These are phyloP conservation scores for Colletotrichum agaves DNA, from an alignment of 2,329 filamentous ascomycete genomes.

Conservation along the genomic window DNA sequence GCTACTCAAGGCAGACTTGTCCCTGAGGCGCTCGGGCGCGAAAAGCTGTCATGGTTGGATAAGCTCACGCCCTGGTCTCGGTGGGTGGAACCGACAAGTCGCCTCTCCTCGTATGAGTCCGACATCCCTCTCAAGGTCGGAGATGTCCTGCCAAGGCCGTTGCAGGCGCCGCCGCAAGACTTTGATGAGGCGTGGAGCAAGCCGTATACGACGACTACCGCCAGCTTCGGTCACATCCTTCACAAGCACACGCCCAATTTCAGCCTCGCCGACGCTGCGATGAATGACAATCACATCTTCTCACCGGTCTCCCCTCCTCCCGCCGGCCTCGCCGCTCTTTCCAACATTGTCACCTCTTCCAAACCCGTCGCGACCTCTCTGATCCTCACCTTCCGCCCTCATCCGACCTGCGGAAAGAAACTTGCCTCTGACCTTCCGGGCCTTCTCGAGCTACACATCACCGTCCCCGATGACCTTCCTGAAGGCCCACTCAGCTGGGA, in stretches of 20 bases:
- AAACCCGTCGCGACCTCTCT: constrained; percentile 45
- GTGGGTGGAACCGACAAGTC: constrained; percentile 37
- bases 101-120: not conserved
- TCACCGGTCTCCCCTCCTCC: constrained; percentile 60
- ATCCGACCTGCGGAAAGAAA: constrained; percentile 1
- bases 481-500: constrained; percentile 38
- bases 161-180: not conserved
- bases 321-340: constrained; percentile 50
- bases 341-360: constrained; percentile 39
- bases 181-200: constrained; percentile 10
- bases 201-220: constrained; percentile 45
- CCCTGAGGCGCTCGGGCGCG: not conserved
- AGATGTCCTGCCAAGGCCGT: constrained; percentile 1
- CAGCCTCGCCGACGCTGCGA: not conserved
- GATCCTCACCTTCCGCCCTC: constrained; percentile 55
- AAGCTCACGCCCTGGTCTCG: constrained; percentile 32
- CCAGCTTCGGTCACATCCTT: constrained; percentile 64
- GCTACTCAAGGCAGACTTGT: constrained; percentile 1
- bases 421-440: not conserved
- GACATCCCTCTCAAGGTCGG: constrained; percentile 5
- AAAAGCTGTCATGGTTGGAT: constrained; percentile 35
- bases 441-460: constrained; percentile 38
- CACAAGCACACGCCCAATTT: constrained; percentile 43
- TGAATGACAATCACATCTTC: constrained; percentile 50
- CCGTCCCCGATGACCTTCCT: constrained; percentile 28